A percentile compares a stretch with the other conserved stretches of the same genome.
phyloP scores from a whole-genome alignment of 164 flowering plant species.

The Brasenia schreberi region DNA sequence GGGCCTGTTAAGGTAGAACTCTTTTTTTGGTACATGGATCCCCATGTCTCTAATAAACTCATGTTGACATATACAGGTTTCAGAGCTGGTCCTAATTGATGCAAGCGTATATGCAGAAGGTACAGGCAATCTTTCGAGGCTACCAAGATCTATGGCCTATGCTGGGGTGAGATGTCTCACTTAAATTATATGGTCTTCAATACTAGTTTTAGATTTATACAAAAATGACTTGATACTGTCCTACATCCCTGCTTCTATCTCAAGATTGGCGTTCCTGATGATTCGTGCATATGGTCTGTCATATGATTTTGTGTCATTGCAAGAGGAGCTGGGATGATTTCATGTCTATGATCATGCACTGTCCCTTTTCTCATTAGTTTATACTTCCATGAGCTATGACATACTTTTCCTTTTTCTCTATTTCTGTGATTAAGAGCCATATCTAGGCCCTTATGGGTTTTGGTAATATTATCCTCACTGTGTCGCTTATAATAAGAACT shows the following conservation, averaged over 20 bases:
- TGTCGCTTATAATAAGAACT: no score
- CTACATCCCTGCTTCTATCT: no score
- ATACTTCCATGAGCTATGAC: no score
- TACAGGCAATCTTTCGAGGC: conserved; percentile 41
- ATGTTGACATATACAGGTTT: conserved; percentile 36
- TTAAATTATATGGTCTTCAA: background rate
- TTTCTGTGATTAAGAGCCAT: no score
- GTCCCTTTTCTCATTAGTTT: background rate
- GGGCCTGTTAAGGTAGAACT: no score
- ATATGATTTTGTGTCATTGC: background rate
- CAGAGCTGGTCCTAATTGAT: conserved; percentile 70
- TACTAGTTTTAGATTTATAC: no score
- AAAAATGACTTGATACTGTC: no score
- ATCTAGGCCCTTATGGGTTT: no score
- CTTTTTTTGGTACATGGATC: background rate
- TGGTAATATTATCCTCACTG: no score
- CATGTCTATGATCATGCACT: background rate
- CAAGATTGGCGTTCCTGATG: no score
- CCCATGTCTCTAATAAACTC: background rate
- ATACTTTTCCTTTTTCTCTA: no score
- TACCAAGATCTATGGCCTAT: conserved; percentile 69
- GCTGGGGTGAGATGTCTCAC: conserved; percentile 55
- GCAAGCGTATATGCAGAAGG: conserved; percentile 96
- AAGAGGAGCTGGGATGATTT: background rate
- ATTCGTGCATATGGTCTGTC: background rate